A percentile compares a stretch with the other conserved stretches of the same genome.
phyloP scores from a whole-genome alignment of 2,329 filamentous ascomycete species.

The Chrysosporium keratinophilum region DNA sequence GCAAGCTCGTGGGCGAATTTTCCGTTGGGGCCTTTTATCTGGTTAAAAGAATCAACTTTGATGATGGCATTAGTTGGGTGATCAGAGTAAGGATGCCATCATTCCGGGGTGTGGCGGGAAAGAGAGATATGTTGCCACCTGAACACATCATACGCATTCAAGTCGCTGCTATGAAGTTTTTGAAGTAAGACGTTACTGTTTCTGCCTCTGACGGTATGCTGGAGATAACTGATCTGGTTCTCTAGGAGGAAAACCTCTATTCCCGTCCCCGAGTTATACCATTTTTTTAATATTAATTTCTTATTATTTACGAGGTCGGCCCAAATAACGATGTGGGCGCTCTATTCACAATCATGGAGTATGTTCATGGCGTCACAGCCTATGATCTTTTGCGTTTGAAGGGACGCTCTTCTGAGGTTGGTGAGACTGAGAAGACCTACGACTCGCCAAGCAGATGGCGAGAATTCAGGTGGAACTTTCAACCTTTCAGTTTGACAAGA shows the following conservation, averaged over 20 bases:
- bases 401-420: background rate
- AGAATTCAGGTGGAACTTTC: slow-evolving; percentile 10
- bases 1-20: background rate
- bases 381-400: background rate
- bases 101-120: background rate
- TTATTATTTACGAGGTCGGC: background rate
- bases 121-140: background rate
- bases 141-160: background rate
- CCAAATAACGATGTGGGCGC: slow-evolving; percentile 5
- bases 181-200: background rate
- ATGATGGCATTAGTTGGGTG: slow-evolving; percentile 8
- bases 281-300: too few relatives aligned
- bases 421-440: background rate
- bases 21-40: slow-evolving; percentile 6
- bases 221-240: background rate
- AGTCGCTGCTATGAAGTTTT: slow-evolving; percentile 4
- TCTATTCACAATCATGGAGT: slow-evolving; percentile 11
- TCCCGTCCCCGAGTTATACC: slow-evolving; percentile 8
- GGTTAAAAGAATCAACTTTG: slow-evolving; percentile 5
- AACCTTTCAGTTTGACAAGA: slow-evolving; percentile 6
- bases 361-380: slow-evolving; percentile 10
- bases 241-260: background rate
- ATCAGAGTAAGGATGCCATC: slow-evolving; percentile 7
- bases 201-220: background rate
- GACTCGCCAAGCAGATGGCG: slow-evolving; percentile 9